Conservation (phyloP, 2,329 filamentous ascomycete species). For the Aspergillus cejpii region DNA sequence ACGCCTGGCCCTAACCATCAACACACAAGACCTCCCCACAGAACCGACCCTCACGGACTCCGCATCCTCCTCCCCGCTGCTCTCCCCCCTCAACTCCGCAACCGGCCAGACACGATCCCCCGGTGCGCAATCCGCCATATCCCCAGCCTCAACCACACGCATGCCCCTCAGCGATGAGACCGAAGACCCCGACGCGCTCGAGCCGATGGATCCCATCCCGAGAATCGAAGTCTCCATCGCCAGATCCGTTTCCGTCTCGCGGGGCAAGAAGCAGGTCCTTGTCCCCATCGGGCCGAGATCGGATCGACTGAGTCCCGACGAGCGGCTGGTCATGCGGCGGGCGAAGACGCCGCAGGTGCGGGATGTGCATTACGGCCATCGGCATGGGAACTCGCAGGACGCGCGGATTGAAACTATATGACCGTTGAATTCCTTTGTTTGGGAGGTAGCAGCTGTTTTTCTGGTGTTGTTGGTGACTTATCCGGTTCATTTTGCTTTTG, state of each 20-base stretch:
- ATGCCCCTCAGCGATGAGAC: constrained; percentile 15
- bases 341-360: constrained; percentile 26
- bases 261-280: constrained; percentile 31
- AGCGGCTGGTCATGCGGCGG: constrained; percentile 25
- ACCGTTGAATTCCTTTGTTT: no score
- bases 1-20: constrained; percentile 8
- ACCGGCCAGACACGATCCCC: constrained; percentile 8
- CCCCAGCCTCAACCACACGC: constrained; percentile 13
- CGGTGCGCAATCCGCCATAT: constrained; percentile 8
- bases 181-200: constrained; percentile 6
- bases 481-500: not conserved
- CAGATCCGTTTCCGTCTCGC: constrained; percentile 35
- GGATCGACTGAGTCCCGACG: constrained; percentile 22
- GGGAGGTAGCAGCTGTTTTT: not conserved
- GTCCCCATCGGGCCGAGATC: constrained; percentile 29
- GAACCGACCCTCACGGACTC: constrained; percentile 8
- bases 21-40: constrained; percentile 13
- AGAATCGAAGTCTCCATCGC: constrained; percentile 35
- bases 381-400: constrained; percentile 29
- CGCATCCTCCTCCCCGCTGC: constrained; percentile 12
- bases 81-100: constrained; percentile 11
- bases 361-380: constrained; percentile 26
- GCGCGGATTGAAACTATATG: constrained; percentile 27
- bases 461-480: not conserved
- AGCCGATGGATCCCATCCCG: constrained; percentile 9